Evolutionary conservation across 2,329 filamentous ascomycete genomes (phyloP).

Genomic region (Alternaria hordeiaustralica): DNA sequence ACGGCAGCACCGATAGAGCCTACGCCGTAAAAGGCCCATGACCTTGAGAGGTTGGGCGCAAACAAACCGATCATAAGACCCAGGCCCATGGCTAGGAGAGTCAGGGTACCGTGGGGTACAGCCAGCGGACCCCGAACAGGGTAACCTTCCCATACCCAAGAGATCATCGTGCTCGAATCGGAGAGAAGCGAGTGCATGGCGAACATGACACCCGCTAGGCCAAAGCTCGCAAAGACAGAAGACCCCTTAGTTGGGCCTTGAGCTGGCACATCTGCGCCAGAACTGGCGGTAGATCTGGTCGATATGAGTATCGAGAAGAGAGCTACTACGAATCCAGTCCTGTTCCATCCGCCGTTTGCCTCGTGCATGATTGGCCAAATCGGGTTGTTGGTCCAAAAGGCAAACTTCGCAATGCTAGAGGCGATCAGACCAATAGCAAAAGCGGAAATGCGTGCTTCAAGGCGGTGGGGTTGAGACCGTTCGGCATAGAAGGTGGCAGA

Average conservation of each 20-base stretch:
- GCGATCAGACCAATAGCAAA: slow-evolving; percentile 82
- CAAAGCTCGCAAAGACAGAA: slow-evolving; percentile 73
- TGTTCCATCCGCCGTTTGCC: slow-evolving; percentile 91
- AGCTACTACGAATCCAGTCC: slow-evolving; percentile 76
- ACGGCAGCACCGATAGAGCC: slow-evolving; percentile 81
- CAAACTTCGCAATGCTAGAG: slow-evolving; percentile 89
- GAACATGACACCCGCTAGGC: slow-evolving; percentile 85
- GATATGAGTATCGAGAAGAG: slow-evolving; percentile 77
- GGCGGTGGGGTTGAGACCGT: slow-evolving; percentile 71
- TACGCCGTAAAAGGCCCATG: slow-evolving; percentile 79
- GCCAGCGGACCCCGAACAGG: slow-evolving; percentile 87
- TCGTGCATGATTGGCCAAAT: slow-evolving; percentile 95
- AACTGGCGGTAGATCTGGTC: slow-evolving; percentile 67
- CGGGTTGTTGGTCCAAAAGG: slow-evolving; percentile 93
- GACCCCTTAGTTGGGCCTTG: slow-evolving; percentile 70
- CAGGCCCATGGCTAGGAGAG: slow-evolving; percentile 82
- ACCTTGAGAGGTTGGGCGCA: slow-evolving; percentile 71
- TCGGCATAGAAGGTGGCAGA: slow-evolving; percentile 81
- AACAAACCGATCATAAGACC: slow-evolving; percentile 80
- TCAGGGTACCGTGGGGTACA: slow-evolving; percentile 88
- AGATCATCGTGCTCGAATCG: slow-evolving; percentile 97
- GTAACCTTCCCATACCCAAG: slow-evolving; percentile 98
- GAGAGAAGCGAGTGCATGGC: slow-evolving; percentile 90
- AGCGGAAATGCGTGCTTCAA: slow-evolving; percentile 82
- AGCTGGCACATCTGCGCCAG: slow-evolving; percentile 54